These are phyloP conservation scores for Fusarium sp. DNA, from an alignment of 2,329 filamentous ascomycete genomes.

Conservation along the genomic window DNA sequence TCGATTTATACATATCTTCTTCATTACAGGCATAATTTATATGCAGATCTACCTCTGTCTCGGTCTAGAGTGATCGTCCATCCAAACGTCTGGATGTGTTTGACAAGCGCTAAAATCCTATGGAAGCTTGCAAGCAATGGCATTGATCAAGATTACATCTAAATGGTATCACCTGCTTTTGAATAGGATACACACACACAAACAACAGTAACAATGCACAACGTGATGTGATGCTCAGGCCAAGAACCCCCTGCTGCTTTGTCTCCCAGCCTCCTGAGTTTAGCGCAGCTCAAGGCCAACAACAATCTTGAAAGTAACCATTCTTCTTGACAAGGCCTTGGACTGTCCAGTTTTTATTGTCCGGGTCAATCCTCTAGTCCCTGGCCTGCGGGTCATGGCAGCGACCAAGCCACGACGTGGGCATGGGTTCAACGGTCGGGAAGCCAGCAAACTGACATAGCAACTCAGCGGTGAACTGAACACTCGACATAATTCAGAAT, in stretches of 20 bases:
- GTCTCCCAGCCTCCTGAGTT: slow-evolving; percentile 40
- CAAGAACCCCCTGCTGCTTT: slow-evolving; percentile 32
- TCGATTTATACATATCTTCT: not conserved
- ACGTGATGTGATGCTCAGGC: not conserved
- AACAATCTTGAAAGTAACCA: slow-evolving; percentile 22
- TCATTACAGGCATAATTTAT: not conserved
- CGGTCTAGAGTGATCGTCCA: too few relatives aligned
- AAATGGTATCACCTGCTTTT: not conserved
- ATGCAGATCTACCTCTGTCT: too few relatives aligned
- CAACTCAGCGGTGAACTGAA: not conserved
- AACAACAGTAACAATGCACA: slow-evolving; percentile 13
- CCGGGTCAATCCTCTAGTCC: slow-evolving; percentile 1
- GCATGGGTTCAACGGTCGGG: slow-evolving; percentile 30
- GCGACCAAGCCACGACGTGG: slow-evolving; percentile 19
- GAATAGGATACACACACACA: not conserved
- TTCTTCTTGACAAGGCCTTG: not conserved
- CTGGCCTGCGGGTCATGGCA: slow-evolving; percentile 16
- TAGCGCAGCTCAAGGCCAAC: slow-evolving; percentile 15
- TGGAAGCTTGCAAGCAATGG: not conserved
- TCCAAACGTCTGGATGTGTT: not conserved
- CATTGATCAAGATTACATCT: not conserved
- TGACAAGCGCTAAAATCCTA: not conserved
- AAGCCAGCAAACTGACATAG: slow-evolving; percentile 3
- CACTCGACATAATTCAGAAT: slow-evolving; percentile 5
- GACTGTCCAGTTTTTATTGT: slow-evolving; percentile 25